These are phyloP conservation scores for Microcera coccophila DNA, from an alignment of 2,329 filamentous ascomycete genomes.

Conservation along the genomic window DNA sequence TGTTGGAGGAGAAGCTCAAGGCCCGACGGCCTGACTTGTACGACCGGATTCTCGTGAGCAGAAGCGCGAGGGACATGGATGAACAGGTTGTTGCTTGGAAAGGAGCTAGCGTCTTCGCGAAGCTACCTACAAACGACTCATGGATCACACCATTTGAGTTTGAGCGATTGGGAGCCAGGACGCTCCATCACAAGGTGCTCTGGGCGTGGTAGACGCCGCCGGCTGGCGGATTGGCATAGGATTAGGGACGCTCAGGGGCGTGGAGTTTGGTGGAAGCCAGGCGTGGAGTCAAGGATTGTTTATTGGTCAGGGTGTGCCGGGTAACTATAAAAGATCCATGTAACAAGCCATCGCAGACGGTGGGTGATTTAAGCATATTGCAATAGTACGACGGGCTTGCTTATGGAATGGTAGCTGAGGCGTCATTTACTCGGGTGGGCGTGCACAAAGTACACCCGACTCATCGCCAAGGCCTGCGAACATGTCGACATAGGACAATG, in stretches of 20 bases:
- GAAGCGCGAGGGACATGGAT: conserved; percentile 86
- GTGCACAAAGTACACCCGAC: too few species aligned
- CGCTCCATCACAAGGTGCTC: conserved; percentile 77
- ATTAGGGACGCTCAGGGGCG: conserved; percentile 4
- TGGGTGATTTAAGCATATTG: too few species aligned
- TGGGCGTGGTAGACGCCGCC: conserved; percentile 51
- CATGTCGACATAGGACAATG: too few species aligned
- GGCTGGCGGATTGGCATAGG: conserved; percentile 1
- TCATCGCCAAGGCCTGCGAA: too few species aligned
- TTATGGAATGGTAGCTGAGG: too few species aligned
- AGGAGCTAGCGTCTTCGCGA: conserved; percentile 92
- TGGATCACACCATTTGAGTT: conserved; percentile 90
- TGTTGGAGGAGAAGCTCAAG: conserved; percentile 78
- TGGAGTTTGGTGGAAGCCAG: not conserved
- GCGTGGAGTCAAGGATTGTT: not conserved
- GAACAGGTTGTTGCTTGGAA: conserved; percentile 98
- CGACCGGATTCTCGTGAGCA: conserved; percentile 59
- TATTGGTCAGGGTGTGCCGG: too few species aligned
- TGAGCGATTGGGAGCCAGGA: conserved; percentile 75
- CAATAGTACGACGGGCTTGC: too few species aligned
- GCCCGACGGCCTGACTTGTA: conserved; percentile 57
- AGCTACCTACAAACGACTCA: conserved; percentile 86
- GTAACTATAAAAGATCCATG: not conserved
- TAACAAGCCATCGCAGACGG: too few species aligned
- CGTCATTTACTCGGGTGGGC: too few species aligned